A percentile compares a stretch with the other conserved stretches of the same genome.
These are phyloP conservation scores for Diaporthe sp. DNA, from an alignment of 2,329 filamentous ascomycete genomes.

Conservation along the genomic window DNA sequence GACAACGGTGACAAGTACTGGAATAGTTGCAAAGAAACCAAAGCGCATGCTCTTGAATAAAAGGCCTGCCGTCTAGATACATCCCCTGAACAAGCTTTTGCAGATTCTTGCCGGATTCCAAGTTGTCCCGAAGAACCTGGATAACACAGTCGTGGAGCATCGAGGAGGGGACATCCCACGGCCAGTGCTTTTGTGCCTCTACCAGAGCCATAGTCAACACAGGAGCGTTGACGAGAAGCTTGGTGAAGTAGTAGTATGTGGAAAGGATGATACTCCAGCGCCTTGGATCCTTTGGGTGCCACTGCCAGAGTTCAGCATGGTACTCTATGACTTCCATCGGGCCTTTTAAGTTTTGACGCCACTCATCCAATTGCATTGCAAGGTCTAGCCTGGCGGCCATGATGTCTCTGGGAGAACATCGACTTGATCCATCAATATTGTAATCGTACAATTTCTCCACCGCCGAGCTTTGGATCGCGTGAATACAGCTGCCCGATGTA, in stretches of 20 bases:
- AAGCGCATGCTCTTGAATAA: not conserved
- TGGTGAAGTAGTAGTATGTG: not conserved
- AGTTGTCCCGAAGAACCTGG: not conserved
- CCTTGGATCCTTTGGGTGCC: not conserved
- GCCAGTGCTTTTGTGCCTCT: not conserved
- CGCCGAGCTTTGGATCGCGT: not conserved
- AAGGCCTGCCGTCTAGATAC: not conserved
- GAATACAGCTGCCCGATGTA: not conserved
- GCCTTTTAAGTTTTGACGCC: not conserved
- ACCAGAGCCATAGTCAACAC: not conserved
- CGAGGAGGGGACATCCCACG: not conserved
- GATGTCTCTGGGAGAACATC: not conserved
- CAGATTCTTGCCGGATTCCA: not conserved
- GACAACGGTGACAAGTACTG: not conserved
- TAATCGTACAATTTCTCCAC: not conserved
- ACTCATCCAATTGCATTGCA: not conserved
- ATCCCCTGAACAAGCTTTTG: not conserved
- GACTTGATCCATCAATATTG: not conserved
- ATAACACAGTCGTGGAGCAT: not conserved
- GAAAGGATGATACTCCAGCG: slow-evolving; percentile 4
- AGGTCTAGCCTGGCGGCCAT: not conserved
- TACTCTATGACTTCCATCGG: not conserved
- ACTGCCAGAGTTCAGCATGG: too few species aligned
- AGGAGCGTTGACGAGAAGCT: not conserved
- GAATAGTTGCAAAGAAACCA: slow-evolving; percentile 12